Conservation (phyloP, 768 basidiomycete genomes). For the Gloeopeniophorella convolvens region DNA sequence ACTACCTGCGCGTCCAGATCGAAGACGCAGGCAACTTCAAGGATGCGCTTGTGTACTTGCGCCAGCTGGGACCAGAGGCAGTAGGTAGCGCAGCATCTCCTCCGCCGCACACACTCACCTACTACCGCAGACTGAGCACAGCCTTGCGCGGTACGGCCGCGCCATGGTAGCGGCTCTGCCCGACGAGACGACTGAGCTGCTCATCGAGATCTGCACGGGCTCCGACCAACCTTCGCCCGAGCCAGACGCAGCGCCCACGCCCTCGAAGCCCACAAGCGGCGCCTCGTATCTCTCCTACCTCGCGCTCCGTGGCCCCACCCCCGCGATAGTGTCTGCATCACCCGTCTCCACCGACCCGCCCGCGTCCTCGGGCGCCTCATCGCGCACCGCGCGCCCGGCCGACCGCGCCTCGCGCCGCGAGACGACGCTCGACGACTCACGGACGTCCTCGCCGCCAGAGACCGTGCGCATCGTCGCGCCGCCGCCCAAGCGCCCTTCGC, state of each 20-base stretch:
- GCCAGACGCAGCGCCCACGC: slow-evolving; percentile 28
- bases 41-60: slow-evolving; percentile 77
- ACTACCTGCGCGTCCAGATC: slow-evolving; percentile 89
- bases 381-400: slow-evolving; percentile 8
- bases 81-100: slow-evolving; percentile 44
- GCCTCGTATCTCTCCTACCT: slow-evolving; percentile 80
- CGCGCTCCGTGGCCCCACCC: slow-evolving; percentile 55
- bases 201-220: slow-evolving; percentile 88
- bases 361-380: slow-evolving; percentile 14
- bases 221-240: slow-evolving; percentile 40
- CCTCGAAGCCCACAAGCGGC: slow-evolving; percentile 26
- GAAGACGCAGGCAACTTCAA: slow-evolving; percentile 81
- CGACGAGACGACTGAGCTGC: slow-evolving; percentile 80
- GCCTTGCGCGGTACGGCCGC: slow-evolving; percentile 82
- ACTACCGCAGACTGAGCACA: slow-evolving; percentile 66
- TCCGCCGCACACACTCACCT: background rate
- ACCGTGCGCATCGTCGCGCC: slow-evolving; percentile 17
- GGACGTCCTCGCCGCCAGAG: slow-evolving; percentile 26
- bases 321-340: slow-evolving; percentile 33
- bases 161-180: slow-evolving; percentile 79
- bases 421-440: slow-evolving; percentile 32
- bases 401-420: slow-evolving; percentile 30
- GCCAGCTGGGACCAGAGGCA: slow-evolving; percentile 68
- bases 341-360: slow-evolving; percentile 25
- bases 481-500: slow-evolving; percentile 58